A percentile compares a stretch with the other conserved stretches of the same genome.
Evolutionary conservation across 1,139 yeast genomes (phyloP).

Genomic region (Petasospora fabianii): DNA sequence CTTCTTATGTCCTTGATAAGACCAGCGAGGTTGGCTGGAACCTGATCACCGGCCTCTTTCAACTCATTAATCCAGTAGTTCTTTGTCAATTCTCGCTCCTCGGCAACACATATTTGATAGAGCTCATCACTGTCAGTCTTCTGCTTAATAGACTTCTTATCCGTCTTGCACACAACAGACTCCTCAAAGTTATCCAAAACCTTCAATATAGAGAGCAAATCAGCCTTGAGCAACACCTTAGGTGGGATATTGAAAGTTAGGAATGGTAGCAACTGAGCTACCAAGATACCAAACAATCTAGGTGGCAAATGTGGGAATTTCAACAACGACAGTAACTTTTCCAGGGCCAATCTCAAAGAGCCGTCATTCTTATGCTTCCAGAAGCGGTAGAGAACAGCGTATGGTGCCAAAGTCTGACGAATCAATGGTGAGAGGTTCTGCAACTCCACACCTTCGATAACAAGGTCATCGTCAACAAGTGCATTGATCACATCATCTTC

Average conservation of each 20-base stretch:
- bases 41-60: slow-evolving; percentile 15
- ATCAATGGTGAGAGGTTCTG: slow-evolving; percentile 47
- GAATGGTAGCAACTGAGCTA: slow-evolving; percentile 48
- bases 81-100: slow-evolving; percentile 1
- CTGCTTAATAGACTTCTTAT: slow-evolving; percentile 32
- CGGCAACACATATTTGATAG: slow-evolving; percentile 8
- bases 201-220: slow-evolving; percentile 45
- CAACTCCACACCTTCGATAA: slow-evolving; percentile 23
- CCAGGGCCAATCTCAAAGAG: slow-evolving; percentile 31
- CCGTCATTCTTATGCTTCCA: slow-evolving; percentile 33
- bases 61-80: slow-evolving; percentile 20
- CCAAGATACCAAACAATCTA: slow-evolving; percentile 44
- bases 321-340: slow-evolving; percentile 48
- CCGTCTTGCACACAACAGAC: slow-evolving; percentile 21
- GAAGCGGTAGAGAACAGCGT: slow-evolving; percentile 59
- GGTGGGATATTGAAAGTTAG: slow-evolving; percentile 28
- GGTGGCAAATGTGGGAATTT: slow-evolving; percentile 64
- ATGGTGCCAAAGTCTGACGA: slow-evolving; percentile 68
- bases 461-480: slow-evolving; percentile 42
- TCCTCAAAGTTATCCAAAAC: slow-evolving; percentile 46
- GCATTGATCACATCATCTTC: slow-evolving; percentile 54
- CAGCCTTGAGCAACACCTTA: slow-evolving; percentile 30
- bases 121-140: slow-evolving; percentile 12
- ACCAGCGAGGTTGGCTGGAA: slow-evolving; percentile 17
- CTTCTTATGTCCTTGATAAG: slow-evolving; percentile 21